phyloP scores from a whole-genome alignment of 148 eudicot species.

The Cornus florida region DNA sequence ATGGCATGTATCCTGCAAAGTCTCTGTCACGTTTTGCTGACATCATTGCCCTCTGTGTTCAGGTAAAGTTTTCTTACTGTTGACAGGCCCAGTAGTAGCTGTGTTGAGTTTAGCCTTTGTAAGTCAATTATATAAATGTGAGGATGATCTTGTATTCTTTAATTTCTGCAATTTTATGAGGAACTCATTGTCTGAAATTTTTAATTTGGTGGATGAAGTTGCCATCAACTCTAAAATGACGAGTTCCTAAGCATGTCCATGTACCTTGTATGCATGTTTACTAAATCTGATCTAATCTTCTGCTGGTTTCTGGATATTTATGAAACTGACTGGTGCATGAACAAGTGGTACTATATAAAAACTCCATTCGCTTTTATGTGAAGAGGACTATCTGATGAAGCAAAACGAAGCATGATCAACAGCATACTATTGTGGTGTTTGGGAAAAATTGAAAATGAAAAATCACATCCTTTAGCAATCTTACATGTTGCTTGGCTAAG shows the following conservation, averaged over 20 bases:
- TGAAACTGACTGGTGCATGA: background rate
- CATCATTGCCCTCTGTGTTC: slow-evolving; percentile 91
- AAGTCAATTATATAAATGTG: background rate
- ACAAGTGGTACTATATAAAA: background rate
- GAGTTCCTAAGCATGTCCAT: background rate
- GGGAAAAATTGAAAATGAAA: background rate
- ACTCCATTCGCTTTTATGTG: background rate
- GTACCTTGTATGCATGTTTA: background rate
- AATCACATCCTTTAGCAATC: background rate
- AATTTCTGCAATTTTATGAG: background rate
- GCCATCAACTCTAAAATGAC: background rate
- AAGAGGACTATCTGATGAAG: background rate
- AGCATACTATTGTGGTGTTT: background rate
- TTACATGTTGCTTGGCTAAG: too few relatives aligned
- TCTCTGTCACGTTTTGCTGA: slow-evolving; percentile 96
- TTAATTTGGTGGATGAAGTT: slow-evolving; percentile 1
- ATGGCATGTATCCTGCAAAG: slow-evolving; percentile 98
- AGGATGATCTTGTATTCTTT: background rate
- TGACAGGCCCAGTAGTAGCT: background rate
- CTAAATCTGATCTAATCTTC: background rate
- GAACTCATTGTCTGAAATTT: background rate
- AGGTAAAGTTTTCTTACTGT: slow-evolving; percentile 48
- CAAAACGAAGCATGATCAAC: background rate
- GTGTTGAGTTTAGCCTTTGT: background rate
- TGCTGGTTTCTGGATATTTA: background rate